These are phyloP conservation scores for Fusarium cicatricum DNA, from an alignment of 2,329 filamentous ascomycete genomes.

Conservation along the genomic window DNA sequence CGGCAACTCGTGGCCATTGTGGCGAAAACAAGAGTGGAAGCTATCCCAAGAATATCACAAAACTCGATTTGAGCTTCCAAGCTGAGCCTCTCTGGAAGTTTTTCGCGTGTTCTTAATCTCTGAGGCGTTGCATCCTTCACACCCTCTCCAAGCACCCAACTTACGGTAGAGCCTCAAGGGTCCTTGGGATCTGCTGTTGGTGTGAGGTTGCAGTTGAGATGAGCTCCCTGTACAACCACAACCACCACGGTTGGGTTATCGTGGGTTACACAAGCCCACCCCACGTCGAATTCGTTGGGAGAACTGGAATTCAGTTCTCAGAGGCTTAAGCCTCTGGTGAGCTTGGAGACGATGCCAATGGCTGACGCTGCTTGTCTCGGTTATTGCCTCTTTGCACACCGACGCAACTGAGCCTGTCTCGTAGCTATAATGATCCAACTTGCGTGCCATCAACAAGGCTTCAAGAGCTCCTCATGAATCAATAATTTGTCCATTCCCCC, in stretches of 20 bases:
- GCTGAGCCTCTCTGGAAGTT: neutral
- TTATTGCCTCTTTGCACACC: neutral
- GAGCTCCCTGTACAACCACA: slow-evolving; percentile 9
- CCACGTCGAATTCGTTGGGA: slow-evolving; percentile 16
- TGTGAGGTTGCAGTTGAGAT: slow-evolving; percentile 17
- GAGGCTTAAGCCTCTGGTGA: neutral
- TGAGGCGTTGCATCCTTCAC: slow-evolving; percentile 19
- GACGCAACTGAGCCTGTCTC: neutral
- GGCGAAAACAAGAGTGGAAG: slow-evolving; percentile 13
- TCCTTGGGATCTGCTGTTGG: slow-evolving; percentile 29
- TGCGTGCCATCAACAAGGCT: slow-evolving; percentile 1
- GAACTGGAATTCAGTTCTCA: slow-evolving; percentile 16
- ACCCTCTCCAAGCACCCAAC: slow-evolving; percentile 21
- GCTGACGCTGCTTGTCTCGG: neutral
- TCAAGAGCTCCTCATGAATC: neutral
- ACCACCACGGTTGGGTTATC: slow-evolving; percentile 9
- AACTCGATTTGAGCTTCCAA: neutral
- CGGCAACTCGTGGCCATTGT: slow-evolving; percentile 15
- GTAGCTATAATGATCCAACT: neutral
- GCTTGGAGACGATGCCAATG: neutral
- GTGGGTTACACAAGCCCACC: slow-evolving; percentile 18
- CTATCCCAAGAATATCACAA: slow-evolving; percentile 8
- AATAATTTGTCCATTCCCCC: slow-evolving; percentile 4
- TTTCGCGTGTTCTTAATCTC: slow-evolving; percentile 29
- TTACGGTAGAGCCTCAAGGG: slow-evolving; percentile 34